Conservation (phyloP, 2,329 filamentous ascomycete genomes). For the Monosporascus sp. region DNA sequence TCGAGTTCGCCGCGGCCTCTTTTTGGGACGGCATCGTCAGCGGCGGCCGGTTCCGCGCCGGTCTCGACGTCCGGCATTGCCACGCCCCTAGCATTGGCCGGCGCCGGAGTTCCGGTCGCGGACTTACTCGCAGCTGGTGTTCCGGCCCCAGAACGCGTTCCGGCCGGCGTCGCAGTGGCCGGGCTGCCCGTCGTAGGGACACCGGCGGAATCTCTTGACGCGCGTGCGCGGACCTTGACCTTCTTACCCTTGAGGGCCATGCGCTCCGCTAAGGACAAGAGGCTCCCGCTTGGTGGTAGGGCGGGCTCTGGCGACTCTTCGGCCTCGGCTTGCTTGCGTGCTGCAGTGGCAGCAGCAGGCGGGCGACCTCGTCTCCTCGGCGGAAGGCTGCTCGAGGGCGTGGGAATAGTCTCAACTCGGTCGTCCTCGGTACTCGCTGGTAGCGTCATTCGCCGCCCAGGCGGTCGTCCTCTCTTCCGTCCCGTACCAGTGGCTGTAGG, state of each 20-base stretch:
- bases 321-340: slow-evolving; percentile 5
- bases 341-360: slow-evolving; percentile 12
- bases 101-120: background rate
- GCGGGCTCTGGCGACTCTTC: slow-evolving; percentile 8
- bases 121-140: background rate
- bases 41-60: background rate
- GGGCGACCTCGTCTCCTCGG: slow-evolving; percentile 30
- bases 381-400: slow-evolving; percentile 4
- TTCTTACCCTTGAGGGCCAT: slow-evolving; percentile 48
- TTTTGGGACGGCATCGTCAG: slow-evolving; percentile 1
- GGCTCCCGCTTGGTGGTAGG: slow-evolving; percentile 12
- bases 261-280: slow-evolving; percentile 53
- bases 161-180: background rate
- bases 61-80: background rate
- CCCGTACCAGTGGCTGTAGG: slow-evolving; percentile 29
- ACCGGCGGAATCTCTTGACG: slow-evolving; percentile 2
- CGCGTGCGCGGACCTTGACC: slow-evolving; percentile 40
- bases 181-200: slow-evolving; percentile 3
- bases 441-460: slow-evolving; percentile 3
- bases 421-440: slow-evolving; percentile 2
- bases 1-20: slow-evolving; percentile 15
- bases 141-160: background rate
- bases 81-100: slow-evolving; percentile 3
- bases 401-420: background rate
- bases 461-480: slow-evolving; percentile 21